Base-by-base conservation (phyloP, 805 yeast species). In the Metschnikowia amazonensis region DNA sequence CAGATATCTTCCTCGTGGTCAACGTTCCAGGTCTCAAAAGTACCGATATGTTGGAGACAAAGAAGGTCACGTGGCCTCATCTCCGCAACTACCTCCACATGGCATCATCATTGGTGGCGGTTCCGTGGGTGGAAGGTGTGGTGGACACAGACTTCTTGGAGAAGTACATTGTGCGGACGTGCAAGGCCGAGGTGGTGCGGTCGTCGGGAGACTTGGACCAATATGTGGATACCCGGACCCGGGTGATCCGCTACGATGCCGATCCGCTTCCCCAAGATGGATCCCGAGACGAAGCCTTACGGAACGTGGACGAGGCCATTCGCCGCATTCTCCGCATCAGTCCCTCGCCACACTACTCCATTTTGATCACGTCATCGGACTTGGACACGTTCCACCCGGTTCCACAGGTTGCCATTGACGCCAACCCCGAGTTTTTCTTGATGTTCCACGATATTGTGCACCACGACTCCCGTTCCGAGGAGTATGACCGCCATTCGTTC, bases 311-410 rank as follows among this genome's bases (percentile, higher is more conserved):
- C 52, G 75, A 71, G 37, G 64, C 69, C 37, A 55, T 87, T 9
- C 69, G 84, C 43, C 70, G 72, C 16, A 71, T 86, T 3, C 50
- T 86, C n/a, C 75, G 86, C 30, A 80, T 78, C 44, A 62, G 86
- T 10, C 96, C 97, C 1, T 74, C 90, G 0, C 96, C 96, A 0
- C 77, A 79, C 48, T 76, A 75, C 45, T 70, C 89, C 2, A 65
- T 89, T 2, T 61, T 88, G 2, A 69, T 81, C 47, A 79, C 89
- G 4, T 59, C 68, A 13, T 53, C 56, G 34, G 46, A 46, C 10
- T 44, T 57, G n/a, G 38, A 48, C 8, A 43, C 49, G 1, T 47
- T 54, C 24, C 71, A 65, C 47, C 74, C 75, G 2, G 41, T 59
- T 1, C 67, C 72, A 4, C 53, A 60, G 18, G 47, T 58, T 38